These are phyloP conservation scores for Athelia psychrophila DNA, from an alignment of 1,284 basidiomycete genomes.

Conservation along the genomic window DNA sequence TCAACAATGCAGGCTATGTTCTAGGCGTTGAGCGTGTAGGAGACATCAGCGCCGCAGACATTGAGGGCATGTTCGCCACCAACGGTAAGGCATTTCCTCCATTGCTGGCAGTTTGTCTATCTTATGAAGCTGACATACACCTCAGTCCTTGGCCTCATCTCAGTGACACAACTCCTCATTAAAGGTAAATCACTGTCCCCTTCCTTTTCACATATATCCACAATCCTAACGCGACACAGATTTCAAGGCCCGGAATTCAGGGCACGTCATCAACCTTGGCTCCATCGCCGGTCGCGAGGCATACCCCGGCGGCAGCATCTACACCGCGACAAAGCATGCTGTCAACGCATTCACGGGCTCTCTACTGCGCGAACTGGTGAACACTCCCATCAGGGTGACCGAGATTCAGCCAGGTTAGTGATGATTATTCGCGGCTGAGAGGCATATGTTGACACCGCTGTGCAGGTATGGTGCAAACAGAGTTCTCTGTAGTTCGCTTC, in stretches of 20 bases:
- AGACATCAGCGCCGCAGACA: constrained; percentile 69
- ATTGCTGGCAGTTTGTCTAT: too few species aligned
- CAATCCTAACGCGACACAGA: constrained; percentile 40
- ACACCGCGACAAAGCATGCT: constrained; percentile 86
- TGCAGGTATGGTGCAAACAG: constrained; percentile 86
- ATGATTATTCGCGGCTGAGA: constrained; percentile 1
- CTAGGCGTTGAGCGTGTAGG: constrained; percentile 83
- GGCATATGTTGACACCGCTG: constrained; percentile 3
- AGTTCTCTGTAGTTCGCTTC: constrained; percentile 89
- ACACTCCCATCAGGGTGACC: constrained; percentile 88
- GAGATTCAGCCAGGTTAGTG: constrained; percentile 84
- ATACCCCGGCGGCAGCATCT: constrained; percentile 85
- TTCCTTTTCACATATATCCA: background rate
- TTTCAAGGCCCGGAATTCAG: constrained; percentile 85
- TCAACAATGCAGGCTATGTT: constrained; percentile 89
- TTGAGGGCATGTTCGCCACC: constrained; percentile 89
- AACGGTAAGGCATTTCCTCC: constrained; percentile 46
- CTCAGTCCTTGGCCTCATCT: constrained; percentile 83
- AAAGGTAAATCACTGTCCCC: constrained; percentile 43
- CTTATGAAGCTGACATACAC: too few species aligned
- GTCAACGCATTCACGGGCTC: constrained; percentile 87
- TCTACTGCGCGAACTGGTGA: constrained; percentile 83
- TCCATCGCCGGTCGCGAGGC: constrained; percentile 91
- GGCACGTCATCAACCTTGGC: constrained; percentile 96
- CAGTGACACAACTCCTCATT: constrained; percentile 77